Evolutionary conservation across 2,329 filamentous ascomycete species (phyloP), one percentile per base, ranked within the genome.

Genomic region (Talaromyces amestolkiae): DNA sequence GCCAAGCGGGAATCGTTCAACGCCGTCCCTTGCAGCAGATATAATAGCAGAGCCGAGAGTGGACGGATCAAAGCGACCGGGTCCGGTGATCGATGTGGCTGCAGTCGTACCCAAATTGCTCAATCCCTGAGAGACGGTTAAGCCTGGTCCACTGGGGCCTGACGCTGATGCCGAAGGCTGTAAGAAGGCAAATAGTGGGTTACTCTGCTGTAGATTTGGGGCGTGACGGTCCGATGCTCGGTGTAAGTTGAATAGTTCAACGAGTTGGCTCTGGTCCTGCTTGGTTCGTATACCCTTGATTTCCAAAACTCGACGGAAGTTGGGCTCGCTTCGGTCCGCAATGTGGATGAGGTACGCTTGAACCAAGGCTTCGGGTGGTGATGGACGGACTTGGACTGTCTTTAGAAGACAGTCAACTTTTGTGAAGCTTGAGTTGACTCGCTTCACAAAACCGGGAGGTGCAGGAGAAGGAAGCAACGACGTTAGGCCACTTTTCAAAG

Each of bases 321-420:
- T 99, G 72, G 87, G 86, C 75, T 98, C 95, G 69, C 91, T 96
- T 64, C 91, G 89, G 82, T 99, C 95, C 70, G 88, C 93, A 69
- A 99, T 95, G 79, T 98, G 95, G 77, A 98, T 96, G 39, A 99
- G 88, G 76, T 99, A 99, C 39, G 95, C 95, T 80, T 98, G 94
- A 0, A 99, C 93, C 3, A 99, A 86, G 1, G 92, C 94, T 81
- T 99, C 95, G 0, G 94, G 91, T 0, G 95, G 95, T 4, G 91
- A 91, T 2, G 93, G 88, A 33, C 92, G 92, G 58, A 99, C 94
- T 82, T 99, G 95, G 3, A 99, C 86, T 2, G 95, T 98, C 79
- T 99, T 99, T 72, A 99, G 89, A 24, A 99, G 86, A 0, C 92
- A 91, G 73, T 98, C 94, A 69, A 98, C 89, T 70, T 93, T 92